Conservation (phyloP, 2,329 filamentous ascomycete genomes). For the Neofusicoccum cordaticola region DNA sequence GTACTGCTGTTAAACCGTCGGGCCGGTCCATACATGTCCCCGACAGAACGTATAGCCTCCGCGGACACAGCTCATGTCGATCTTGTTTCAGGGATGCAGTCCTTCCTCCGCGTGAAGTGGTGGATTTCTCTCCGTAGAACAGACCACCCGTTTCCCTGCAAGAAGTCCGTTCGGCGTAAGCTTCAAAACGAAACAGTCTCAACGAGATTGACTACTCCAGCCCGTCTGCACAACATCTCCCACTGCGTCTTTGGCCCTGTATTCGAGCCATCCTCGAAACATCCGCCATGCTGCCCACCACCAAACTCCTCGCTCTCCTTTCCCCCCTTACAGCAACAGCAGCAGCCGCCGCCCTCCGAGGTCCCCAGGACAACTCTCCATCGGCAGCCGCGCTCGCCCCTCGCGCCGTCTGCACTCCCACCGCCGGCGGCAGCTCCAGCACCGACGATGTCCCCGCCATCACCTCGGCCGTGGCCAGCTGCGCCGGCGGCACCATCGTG, state of each 20-base stretch:
- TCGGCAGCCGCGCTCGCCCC: not conserved
- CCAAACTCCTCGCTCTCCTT: not conserved
- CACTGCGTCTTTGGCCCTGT: no score
- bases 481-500: slow-evolving; percentile 46
- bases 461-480: slow-evolving; percentile 39
- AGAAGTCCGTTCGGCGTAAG: no score
- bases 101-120: not conserved
- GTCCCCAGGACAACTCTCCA: no score
- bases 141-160: no score
- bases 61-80: not conserved
- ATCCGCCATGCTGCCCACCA: not conserved
- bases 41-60: no score
- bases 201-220: not conserved
- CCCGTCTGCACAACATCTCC: not conserved
- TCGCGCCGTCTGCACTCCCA: slow-evolving; percentile 33
- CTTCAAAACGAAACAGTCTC: no score
- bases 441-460: slow-evolving; percentile 47
- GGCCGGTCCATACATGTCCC: not conserved
- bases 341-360: not conserved
- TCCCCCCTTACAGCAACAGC: not conserved
- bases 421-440: slow-evolving; percentile 28
- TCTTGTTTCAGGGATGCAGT: not conserved
- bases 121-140: not conserved
- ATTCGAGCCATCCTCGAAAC: no score
- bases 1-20: not conserved